Base-by-base conservation (phyloP, 176 grass and related monocot species). In the Avena atlantica region DNA sequence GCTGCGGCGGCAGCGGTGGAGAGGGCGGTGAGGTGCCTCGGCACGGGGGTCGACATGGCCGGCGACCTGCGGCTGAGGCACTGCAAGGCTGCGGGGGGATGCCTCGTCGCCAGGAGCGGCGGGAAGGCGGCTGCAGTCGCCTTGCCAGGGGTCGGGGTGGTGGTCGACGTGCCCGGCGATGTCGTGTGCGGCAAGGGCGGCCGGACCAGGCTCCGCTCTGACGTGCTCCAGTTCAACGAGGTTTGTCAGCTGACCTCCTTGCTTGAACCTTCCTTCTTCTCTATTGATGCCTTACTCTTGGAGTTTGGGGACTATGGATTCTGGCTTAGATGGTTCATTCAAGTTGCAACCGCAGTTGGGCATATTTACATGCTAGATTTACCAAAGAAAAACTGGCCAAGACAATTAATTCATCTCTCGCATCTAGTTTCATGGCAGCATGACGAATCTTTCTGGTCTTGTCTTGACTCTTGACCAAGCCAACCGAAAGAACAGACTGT, bases 151-250 rank as follows among this genome's bases (percentile, higher is more conserved):
- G 59, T 94, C 11, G 92, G 92, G 0, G 78, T 70, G 37, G 83
- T 78, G 63, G 19, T 83, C 81, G 90, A 90, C 50, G 85, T 98
- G n/a, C 77, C 93, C 0, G 77, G 73, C 20, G 92, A 94, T 75
- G 82, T 98, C 37, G 93, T 86, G 87, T 98, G 89, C 82, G 92
- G 91, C 79, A 98, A 93, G 86, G 94, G 93, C 16, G 90, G 92
- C 72, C 85, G 92, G 19, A 86, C 89, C 75, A 91, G 93, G 56
- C 82, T 88, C 79, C 89, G 86, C 71, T 92, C 94, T 48, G 90
- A 96, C 53, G 88, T 96, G 15, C 89, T 98, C 81, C 76, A 96
- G 53, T 98, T 98, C 79, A 95, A 88, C 83, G 81, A 92, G 93
- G 97, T 98, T 66, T 44, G 75, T 15, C 12, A 8, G 6, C 40